Evolutionary conservation across 441 rosid genomes (phyloP), one percentile per base, ranked within the genome.

Genomic region (Mallotus repandus): DNA sequence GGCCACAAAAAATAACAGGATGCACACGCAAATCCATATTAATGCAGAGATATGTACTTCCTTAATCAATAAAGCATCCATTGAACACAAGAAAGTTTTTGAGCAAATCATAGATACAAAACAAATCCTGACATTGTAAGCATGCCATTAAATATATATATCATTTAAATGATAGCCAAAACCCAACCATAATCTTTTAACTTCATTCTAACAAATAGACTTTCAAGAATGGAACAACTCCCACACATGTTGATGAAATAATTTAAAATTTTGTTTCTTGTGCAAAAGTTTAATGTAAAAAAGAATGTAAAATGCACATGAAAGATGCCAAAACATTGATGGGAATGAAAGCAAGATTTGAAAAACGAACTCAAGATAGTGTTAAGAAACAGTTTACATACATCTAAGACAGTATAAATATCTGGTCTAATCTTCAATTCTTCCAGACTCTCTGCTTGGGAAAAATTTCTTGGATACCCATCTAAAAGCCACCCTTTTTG

Each of bases 371-470:
- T 29, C 32, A 2, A 29, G 32, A 29, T 29, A 29, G 32, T 29
- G 32, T 29, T 3, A 29, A 29, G 32, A 29, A 29, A 29, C 32
- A 29, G 32, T 29, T 55, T 55, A 78, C 89, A 46, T 84, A 90
- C 97, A 69, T 95, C 93, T 79, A 92, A 74, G 41, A 90, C 88
- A n/a, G n/a, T n/a, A n/a, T n/a, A 90, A 63, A 88, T 74, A 83
- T 91, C 98, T 9, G 99, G 98, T 79, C 85, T 81, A 70, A 95
- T 80, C 52, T 92, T 92, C 69, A 82, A 68, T 77, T 87, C 85
- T 64, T 89, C 91, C 53, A 95, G 84, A 84, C 90, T 89, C 68
- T 89, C 87, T 53, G 96, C 93, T 81, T 92, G 97, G 19, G 93
- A 76, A 76, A 68, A 83, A 82, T 84, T 91, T 76, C 93, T 77